A percentile compares a stretch with the other conserved stretches of the same genome.
These are phyloP conservation scores for Apiospora hydei DNA, from an alignment of 2,329 filamentous ascomycete species.

Conservation along the genomic window DNA sequence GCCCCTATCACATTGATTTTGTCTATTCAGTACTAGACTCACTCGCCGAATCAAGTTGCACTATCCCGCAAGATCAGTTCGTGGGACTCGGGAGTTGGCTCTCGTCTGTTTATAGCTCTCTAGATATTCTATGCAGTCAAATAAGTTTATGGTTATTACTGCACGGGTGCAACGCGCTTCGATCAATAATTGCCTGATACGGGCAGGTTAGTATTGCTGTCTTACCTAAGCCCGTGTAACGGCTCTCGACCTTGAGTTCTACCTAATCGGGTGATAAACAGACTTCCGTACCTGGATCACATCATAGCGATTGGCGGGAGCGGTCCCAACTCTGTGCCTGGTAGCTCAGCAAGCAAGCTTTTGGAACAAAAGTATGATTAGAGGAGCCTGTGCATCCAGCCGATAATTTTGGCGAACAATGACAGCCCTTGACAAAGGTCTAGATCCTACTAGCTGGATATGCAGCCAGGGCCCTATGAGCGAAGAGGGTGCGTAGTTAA, in stretches of 20 bases:
- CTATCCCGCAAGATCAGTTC: not conserved
- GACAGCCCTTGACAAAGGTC: constrained; percentile 9
- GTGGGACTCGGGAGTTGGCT: not conserved
- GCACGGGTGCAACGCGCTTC: not conserved
- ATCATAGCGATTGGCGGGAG: constrained; percentile 17
- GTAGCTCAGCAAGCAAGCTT: constrained; percentile 15
- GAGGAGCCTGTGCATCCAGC: constrained; percentile 16
- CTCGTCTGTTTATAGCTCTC: not conserved
- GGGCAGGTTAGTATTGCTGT: constrained; percentile 2
- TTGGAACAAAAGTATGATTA: constrained; percentile 10
- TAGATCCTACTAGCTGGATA: constrained; percentile 8
- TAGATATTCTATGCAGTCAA: not conserved
- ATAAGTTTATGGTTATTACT: not conserved
- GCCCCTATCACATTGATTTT: not conserved
- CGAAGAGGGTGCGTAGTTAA: not conserved
- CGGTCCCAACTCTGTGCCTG: constrained; percentile 3
- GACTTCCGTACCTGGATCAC: constrained; percentile 15
- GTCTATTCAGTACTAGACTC: not conserved
- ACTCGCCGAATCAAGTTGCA: not conserved
- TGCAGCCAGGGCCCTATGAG: not conserved
- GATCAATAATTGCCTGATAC: not conserved
- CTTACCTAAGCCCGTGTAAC: constrained; percentile 10
- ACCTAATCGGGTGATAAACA: constrained; percentile 1
- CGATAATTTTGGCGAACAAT: constrained; percentile 16
- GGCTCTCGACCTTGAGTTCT: not conserved